Evolutionary conservation across 768 basidiomycete genomes (phyloP), one percentile per base, ranked within the genome.

Genomic region (Ramaria rubella): DNA sequence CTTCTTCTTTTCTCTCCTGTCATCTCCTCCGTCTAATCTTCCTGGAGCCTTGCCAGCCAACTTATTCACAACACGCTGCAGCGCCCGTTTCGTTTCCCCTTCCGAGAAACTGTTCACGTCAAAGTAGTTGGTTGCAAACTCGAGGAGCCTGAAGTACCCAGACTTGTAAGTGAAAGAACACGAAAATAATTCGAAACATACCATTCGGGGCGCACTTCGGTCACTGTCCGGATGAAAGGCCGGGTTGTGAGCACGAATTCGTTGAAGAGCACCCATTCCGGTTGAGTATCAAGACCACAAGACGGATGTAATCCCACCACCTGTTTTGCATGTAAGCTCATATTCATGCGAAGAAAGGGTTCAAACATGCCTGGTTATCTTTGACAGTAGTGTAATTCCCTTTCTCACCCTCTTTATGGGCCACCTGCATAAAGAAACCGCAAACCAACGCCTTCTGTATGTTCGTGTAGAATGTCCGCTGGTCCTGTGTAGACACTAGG

Each of bases 371-470:
- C 75, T 96, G 94, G 62, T 94, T 89, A 68, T 99, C 95, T 73
- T 97, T 98, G 58, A 96, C 85, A 0, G 94, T 99, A 60, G 86
- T 59, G 67, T 99, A 98, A 54, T 78, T 80, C 2, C 85, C 82
- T 70, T 91, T 94, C 67, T 92, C 90, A 3, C 91, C 90, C 67
- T 94, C 93, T 68, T 90, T 90, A 70, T 96, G 93, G 6, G 94
- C 96, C 12, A 92, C 83, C 67, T 97, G 95, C 95, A 96, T 97
- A 73, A 97, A 99, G 78, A 90, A 99, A 1, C 94, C 96, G 62
- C 86, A 88, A 4, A 90, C 87, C 21, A 98, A 76, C 0, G 87
- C 87, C 70, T 85, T 85, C 26, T 92, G 81, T 55, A 98, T 85
- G 62, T 85, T 86, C 52, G 73, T 60, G 68, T 81, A 87, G 60